Evolutionary conservation across 352 stramenopile species (phyloP), one percentile per base, ranked within the genome.

Genomic region (Pythium aquatile): DNA sequence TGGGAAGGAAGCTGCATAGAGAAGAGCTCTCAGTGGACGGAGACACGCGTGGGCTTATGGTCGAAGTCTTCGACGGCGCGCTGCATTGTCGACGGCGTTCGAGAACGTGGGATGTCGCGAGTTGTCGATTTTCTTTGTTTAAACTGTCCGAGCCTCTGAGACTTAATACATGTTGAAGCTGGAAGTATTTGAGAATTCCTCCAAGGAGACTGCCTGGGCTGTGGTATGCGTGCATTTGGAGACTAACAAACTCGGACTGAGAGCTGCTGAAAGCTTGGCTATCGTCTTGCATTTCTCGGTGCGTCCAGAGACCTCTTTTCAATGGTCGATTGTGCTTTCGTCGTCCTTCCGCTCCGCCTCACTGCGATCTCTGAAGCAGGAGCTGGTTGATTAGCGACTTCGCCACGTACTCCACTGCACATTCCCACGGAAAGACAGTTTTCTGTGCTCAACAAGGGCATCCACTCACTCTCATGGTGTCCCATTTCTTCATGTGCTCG

Each of bases 131-230:
- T 74, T 77, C 72, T 64, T 68, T 74, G 72, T 81, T 83, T 75
- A 83, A 83, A 73, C 26, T 56, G 32, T 29, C 32, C 20, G 5
- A 47, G 68, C 75, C 75, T 78, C 47, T 55, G 54, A 77, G 60
- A 85, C 16, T 61, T 72, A 33, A 81, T 85, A 72, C 61, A 63
- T 54, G 42, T 81, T 81, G 74, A 84, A 84, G 76, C 81, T 56
- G 58, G 53, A 20, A 30, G 2, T 13, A 17, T 17, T 42, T n/a
- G 33, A 37, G 51, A 14, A 58, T 35, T 28, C n/a, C 42, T 6
- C 9, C 37, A 42, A 17, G 20, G 20, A 24, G 20, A 24, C 20
- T 24, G 20, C 20, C 1, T 24, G 20, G 20, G 20, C 20, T 24
- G 20, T 24, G 20, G 20, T 24, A 24, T 24, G 20, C 20, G 20